Evolutionary conservation across 345 rosid genomes (phyloP).

Genomic region (Camelina sativa): DNA sequence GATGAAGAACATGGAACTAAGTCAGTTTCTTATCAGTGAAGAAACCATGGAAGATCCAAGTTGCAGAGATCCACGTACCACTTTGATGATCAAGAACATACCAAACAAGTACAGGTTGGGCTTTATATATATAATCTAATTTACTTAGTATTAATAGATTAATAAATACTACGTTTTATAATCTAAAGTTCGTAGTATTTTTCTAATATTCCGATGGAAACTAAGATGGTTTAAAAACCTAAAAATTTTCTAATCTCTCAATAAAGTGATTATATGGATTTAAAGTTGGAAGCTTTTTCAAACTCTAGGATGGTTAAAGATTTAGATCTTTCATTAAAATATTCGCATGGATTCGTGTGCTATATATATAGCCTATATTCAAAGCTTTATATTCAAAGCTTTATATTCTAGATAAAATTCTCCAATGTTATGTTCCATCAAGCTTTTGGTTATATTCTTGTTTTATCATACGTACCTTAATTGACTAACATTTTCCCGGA

Average conservation of each 20-base stretch:
- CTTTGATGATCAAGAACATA: slow-evolving; percentile 50
- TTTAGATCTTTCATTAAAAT: slow-evolving; percentile 38
- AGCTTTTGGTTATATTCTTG: slow-evolving; percentile 38
- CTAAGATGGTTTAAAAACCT: not conserved
- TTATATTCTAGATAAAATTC: slow-evolving; percentile 48
- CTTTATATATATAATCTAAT: slow-evolving; percentile 6
- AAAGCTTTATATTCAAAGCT: slow-evolving; percentile 44
- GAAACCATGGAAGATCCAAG: slow-evolving; percentile 50
- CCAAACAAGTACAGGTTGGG: slow-evolving; percentile 49
- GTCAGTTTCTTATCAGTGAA: slow-evolving; percentile 77
- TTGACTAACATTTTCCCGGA: slow-evolving; percentile 36
- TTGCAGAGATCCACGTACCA: slow-evolving; percentile 51
- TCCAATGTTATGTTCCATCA: slow-evolving; percentile 41
- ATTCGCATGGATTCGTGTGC: slow-evolving; percentile 42
- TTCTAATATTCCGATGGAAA: slow-evolving; percentile 10
- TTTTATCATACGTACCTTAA: slow-evolving; percentile 40
- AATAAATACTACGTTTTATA: no score
- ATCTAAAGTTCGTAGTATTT: not conserved
- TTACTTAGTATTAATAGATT: slow-evolving; percentile 1
- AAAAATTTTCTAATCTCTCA: slow-evolving; percentile 5
- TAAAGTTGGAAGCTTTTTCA: slow-evolving; percentile 32
- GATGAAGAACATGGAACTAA: slow-evolving; percentile 55
- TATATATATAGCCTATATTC: slow-evolving; percentile 9
- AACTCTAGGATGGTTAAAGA: slow-evolving; percentile 24
- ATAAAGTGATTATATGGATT: slow-evolving; percentile 22